Evolutionary conservation across 257 asterid species (phyloP).

Genomic region (Buddleja alternifolia): DNA sequence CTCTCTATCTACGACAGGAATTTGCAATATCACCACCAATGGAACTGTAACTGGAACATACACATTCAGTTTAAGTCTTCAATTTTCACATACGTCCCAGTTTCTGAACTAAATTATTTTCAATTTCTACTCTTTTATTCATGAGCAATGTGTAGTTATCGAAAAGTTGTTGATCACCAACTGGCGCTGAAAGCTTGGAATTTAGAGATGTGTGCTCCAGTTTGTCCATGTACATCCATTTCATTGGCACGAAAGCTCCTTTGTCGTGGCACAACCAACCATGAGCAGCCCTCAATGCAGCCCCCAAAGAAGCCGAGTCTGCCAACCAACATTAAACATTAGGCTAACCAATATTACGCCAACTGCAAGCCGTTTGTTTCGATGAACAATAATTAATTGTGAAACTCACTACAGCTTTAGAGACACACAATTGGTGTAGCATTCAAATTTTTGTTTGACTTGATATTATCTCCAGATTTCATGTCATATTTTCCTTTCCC

Average conservation of each 20-base stretch:
- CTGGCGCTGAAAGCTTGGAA: constrained; percentile 57
- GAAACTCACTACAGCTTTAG: no score
- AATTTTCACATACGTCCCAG: constrained; percentile 49
- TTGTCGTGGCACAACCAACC: constrained; percentile 72
- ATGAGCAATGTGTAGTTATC: constrained; percentile 52
- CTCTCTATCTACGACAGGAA: no score
- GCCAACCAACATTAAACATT: constrained; percentile 5
- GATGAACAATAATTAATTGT: background rate
- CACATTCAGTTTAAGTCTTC: no score
- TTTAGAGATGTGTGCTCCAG: constrained; percentile 61
- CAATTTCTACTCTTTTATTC: constrained; percentile 67
- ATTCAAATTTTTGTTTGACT: no score
- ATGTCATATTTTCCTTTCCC: no score
- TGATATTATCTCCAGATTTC: no score
- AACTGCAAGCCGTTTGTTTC: background rate
- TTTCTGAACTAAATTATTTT: constrained; percentile 52
- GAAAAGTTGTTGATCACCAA: constrained; percentile 53
- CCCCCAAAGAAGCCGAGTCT: constrained; percentile 88
- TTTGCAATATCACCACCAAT: no score
- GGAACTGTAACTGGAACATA: no score
- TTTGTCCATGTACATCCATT: constrained; percentile 58
- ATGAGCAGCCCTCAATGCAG: constrained; percentile 86
- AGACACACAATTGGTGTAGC: no score
- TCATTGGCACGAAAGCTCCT: constrained; percentile 52
- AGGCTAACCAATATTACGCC: no score